phyloP scores from a whole-genome alignment of 345 rosid genomes.

The Hibiscus syriacus region DNA sequence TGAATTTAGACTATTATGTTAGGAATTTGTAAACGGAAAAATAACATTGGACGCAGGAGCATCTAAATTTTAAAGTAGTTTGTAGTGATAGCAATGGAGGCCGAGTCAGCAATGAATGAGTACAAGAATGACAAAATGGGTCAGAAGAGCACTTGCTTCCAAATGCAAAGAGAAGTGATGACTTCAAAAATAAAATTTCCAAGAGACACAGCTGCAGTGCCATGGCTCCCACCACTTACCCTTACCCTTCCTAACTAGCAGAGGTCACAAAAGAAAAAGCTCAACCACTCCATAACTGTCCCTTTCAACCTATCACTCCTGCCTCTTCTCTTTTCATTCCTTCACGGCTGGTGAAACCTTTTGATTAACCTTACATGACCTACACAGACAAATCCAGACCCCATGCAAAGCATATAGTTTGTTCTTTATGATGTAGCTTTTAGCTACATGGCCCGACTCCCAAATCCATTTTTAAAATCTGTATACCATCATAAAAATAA shows the following conservation, averaged over 20 bases:
- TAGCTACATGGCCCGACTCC: too few species aligned
- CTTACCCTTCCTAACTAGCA: constrained; percentile 1
- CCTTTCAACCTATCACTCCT: neutral
- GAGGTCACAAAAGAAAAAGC: neutral
- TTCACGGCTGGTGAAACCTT: neutral
- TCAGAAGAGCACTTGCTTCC: constrained; percentile 16
- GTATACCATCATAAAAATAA: too few species aligned
- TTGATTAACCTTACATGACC: neutral
- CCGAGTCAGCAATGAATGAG: constrained; percentile 33
- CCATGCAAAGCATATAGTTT: neutral
- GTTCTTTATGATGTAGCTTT: too few species aligned
- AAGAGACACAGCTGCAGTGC: too few species aligned
- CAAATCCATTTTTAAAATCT: too few species aligned
- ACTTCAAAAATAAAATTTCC: too few species aligned
- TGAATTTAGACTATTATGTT: too few species aligned
- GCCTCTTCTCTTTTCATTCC: neutral
- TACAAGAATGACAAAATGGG: neutral
- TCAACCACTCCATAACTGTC: constrained; percentile 6
- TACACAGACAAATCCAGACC: neutral
- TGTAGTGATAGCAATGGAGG: constrained; percentile 22
- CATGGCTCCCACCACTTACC: too few species aligned
- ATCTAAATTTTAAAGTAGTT: neutral
- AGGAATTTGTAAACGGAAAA: too few species aligned
- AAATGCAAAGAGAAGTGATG: too few species aligned
- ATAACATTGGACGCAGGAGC: neutral